Evolutionary conservation across 176 grass and related monocot genomes (phyloP).

Genomic region (Aegilops speltoides): DNA sequence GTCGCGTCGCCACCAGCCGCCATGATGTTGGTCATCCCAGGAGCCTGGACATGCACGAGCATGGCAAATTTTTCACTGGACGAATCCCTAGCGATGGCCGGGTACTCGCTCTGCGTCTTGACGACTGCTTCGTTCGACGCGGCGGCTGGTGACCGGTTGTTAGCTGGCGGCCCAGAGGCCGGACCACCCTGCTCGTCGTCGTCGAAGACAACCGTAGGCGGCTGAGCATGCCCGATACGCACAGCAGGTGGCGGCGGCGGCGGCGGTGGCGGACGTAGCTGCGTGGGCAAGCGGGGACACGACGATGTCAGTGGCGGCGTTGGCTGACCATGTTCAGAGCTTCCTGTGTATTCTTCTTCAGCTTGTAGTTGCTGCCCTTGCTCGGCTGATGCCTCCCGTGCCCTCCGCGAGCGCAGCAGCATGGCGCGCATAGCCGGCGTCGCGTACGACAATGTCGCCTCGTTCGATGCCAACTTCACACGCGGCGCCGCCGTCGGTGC

Average conservation of each 20-base stretch:
- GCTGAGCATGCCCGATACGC: too few relatives aligned
- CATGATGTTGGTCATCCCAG: neutral
- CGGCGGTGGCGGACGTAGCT: too few relatives aligned
- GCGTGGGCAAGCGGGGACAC: too few relatives aligned
- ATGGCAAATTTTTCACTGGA: constrained; percentile 41
- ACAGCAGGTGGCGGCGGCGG: too few relatives aligned
- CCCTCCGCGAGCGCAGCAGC: constrained; percentile 13
- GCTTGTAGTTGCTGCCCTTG: neutral
- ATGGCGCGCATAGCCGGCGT: constrained; percentile 44
- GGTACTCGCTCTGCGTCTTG: constrained; percentile 49
- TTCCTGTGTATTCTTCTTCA: neutral
- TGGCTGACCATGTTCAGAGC: neutral
- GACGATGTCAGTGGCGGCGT: too few relatives aligned
- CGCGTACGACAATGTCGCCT: neutral
- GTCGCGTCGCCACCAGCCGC: neutral
- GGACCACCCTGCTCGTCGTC: constrained; percentile 28
- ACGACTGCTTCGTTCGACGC: constrained; percentile 13
- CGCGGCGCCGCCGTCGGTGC: neutral
- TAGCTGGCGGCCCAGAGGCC: neutral
- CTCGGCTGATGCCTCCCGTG: neutral
- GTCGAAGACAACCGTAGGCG: neutral
- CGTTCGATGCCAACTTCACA: neutral
- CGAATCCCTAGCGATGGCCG: constrained; percentile 33
- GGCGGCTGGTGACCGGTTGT: neutral
- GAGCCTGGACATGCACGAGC: constrained; percentile 56